phyloP scores from a whole-genome alignment of 1,284 basidiomycete species.

The Exobasidium rhododendri region DNA sequence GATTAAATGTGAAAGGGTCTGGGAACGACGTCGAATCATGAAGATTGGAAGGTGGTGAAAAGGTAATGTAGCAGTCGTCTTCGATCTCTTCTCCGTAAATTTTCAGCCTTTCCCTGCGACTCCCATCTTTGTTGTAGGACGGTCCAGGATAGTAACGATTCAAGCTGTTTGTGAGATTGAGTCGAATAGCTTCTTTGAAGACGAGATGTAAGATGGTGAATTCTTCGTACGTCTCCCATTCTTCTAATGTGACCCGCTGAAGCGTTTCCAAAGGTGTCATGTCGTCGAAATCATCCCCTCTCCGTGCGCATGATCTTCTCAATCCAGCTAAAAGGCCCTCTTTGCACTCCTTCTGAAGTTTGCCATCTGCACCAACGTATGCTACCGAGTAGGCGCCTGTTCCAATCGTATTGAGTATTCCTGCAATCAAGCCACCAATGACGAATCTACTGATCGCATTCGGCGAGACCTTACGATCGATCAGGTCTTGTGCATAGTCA shows the following conservation, averaged over 20 bases:
- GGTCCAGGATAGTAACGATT: slow-evolving; percentile 26
- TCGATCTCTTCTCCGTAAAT: slow-evolving; percentile 21
- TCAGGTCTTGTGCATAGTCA: slow-evolving; percentile 21
- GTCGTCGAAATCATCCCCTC: slow-evolving; percentile 18
- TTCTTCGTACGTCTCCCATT: slow-evolving; percentile 19
- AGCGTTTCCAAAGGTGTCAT: slow-evolving; percentile 15
- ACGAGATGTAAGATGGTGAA: slow-evolving; percentile 17
- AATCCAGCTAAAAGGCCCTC: slow-evolving; percentile 9
- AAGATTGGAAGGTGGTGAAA: slow-evolving; percentile 20
- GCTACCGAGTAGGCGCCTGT: slow-evolving; percentile 22
- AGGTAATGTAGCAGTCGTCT: slow-evolving; percentile 18
- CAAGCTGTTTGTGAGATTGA: slow-evolving; percentile 19
- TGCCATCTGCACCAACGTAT: slow-evolving; percentile 16
- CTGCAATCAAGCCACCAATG: slow-evolving; percentile 22
- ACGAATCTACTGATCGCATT: slow-evolving; percentile 16
- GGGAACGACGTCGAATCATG: slow-evolving; percentile 18
- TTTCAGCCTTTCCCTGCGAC: slow-evolving; percentile 1
- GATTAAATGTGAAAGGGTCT: slow-evolving; percentile 20
- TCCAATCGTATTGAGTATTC: slow-evolving; percentile 22
- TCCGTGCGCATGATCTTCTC: slow-evolving; percentile 7
- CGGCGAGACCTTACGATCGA: slow-evolving; percentile 12
- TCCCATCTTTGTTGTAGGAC: slow-evolving; percentile 15
- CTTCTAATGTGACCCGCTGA: slow-evolving; percentile 15
- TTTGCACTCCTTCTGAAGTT: slow-evolving; percentile 2
- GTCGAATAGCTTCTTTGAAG: slow-evolving; percentile 23